Conservation (phyloP, 192 early-diverging fungal genomes). For the Kappamyces sp. region DNA sequence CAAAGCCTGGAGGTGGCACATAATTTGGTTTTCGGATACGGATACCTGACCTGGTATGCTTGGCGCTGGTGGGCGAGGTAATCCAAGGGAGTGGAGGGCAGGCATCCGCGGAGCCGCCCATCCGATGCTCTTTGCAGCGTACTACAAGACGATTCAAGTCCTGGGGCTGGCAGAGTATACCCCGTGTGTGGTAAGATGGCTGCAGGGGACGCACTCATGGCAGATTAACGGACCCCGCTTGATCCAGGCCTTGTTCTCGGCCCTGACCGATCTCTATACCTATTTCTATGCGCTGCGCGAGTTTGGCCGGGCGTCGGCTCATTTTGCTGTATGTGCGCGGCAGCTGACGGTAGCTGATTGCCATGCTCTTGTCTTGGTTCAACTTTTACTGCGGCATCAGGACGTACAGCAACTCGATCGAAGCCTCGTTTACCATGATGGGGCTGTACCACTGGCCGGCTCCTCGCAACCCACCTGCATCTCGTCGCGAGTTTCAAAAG, state of each 20-base stretch:
- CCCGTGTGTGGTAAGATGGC: conserved; percentile 58
- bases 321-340: too few species aligned
- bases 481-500: conserved; percentile 26
- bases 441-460: conserved; percentile 83
- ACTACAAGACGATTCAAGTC: conserved; percentile 59
- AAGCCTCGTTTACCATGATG: conserved; percentile 64
- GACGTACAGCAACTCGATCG: conserved; percentile 65
- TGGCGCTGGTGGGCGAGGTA: not conserved
- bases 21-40: conserved; percentile 77
- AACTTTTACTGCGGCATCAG: conserved; percentile 57
- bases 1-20: conserved; percentile 92
- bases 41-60: conserved; percentile 75
- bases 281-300: conserved; percentile 62
- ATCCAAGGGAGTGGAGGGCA: conserved; percentile 71
- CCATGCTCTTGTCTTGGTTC: conserved; percentile 44
- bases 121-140: conserved; percentile 74
- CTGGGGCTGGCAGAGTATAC: conserved; percentile 63
- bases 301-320: conserved; percentile 51
- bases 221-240: conserved; percentile 69
- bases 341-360: conserved; percentile 60
- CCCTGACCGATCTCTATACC: conserved; percentile 66
- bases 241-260: conserved; percentile 70
- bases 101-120: conserved; percentile 74
- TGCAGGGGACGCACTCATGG: not conserved
- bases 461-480: conserved; percentile 10